Base-by-base conservation (phyloP, 2,329 filamentous ascomycete species). In the Sarocladiaceae sp. region DNA sequence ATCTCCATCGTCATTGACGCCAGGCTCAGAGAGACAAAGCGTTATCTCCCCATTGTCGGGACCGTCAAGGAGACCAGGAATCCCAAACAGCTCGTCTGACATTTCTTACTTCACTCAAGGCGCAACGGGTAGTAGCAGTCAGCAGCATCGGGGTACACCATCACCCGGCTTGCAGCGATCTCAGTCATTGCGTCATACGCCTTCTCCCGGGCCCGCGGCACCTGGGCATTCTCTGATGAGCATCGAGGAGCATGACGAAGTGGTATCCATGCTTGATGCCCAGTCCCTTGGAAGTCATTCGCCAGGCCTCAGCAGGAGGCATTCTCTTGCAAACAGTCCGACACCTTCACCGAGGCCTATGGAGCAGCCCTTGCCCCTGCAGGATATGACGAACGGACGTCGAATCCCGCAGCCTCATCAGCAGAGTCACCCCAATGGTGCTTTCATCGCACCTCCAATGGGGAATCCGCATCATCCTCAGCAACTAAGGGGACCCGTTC, bases 1-100 rank as follows among this genome's bases (percentile, higher is more conserved):
- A 5, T 64, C 61, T 15, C 62, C 62, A 3, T 51, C 61, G 2
- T 63, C 61, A 4, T 53, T 59, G n/a, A 46, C 54, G 10, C 36
- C 52, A 5, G 50, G 50, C 2, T 59, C 59, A 2, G 49, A 51
- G 2, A 53, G 53, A 26, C 55, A 56, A 6, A 37, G 20, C 18
- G 18, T 37, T 22, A 22, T 50, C 3, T 50, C 47, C 8, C 47
- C 47, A 8, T 17, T 22, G 31, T 31, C 29, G 26, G 29, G 23
- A 20, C 23, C 23, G 3, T 10, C 20, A 20, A 50, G 17, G 18
- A 46, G 12, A 10, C 47, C 51, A n/a, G 26, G 47, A 7, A 33
- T 55, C 20, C 26, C 48, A 11, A 28, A 47, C 17, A 48, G 42
- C 12, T 44, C 53, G 10, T 25, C 23, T 15, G 20, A 37, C 13